These are phyloP conservation scores for Gypsophila paniculata DNA, from an alignment of 179 eudicot species.

Conservation along the genomic window DNA sequence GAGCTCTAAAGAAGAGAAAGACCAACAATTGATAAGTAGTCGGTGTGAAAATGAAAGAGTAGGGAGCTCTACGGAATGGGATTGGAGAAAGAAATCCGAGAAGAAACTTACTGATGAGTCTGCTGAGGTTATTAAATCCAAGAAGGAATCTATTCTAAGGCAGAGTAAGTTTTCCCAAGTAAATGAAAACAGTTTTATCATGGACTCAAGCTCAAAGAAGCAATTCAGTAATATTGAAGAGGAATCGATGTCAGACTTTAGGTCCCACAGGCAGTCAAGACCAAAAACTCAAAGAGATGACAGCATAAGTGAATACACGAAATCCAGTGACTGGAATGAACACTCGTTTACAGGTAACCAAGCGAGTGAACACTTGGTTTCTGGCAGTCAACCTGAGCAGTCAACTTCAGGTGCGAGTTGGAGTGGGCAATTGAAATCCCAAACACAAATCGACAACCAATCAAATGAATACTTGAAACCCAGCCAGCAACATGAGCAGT, in stretches of 20 bases:
- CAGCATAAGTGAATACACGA: slow-evolving; percentile 23
- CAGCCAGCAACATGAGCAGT: slow-evolving; percentile 35
- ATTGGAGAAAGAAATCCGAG: slow-evolving; percentile 72
- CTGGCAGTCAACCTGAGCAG: slow-evolving; percentile 26
- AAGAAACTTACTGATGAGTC: slow-evolving; percentile 61
- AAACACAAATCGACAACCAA: slow-evolving; percentile 27
- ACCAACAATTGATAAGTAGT: slow-evolving; percentile 18
- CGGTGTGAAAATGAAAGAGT: slow-evolving; percentile 22
- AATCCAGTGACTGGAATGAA: slow-evolving; percentile 37
- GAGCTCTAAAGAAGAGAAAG: slow-evolving; percentile 26
- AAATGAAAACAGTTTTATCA: slow-evolving; percentile 29
- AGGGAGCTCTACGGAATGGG: slow-evolving; percentile 36
- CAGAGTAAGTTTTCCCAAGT: slow-evolving; percentile 26
- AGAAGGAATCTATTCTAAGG: slow-evolving; percentile 25
- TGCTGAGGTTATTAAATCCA: slow-evolving; percentile 25
- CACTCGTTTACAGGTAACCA: slow-evolving; percentile 19
- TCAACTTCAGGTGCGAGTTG: slow-evolving; percentile 28
- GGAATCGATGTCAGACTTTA: slow-evolving; percentile 27
- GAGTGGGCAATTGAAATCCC: slow-evolving; percentile 32
- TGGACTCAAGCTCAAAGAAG: slow-evolving; percentile 33
- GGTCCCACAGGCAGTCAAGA: slow-evolving; percentile 32
- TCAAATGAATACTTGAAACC: slow-evolving; percentile 29
- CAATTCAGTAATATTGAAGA: slow-evolving; percentile 27
- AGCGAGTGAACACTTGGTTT: slow-evolving; percentile 9
- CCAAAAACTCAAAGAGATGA: slow-evolving; percentile 29